A percentile compares a stretch with the other conserved stretches of the same genome.
Evolutionary conservation across 805 yeast species (phyloP).

Genomic region (Starmerella etchellsii): DNA sequence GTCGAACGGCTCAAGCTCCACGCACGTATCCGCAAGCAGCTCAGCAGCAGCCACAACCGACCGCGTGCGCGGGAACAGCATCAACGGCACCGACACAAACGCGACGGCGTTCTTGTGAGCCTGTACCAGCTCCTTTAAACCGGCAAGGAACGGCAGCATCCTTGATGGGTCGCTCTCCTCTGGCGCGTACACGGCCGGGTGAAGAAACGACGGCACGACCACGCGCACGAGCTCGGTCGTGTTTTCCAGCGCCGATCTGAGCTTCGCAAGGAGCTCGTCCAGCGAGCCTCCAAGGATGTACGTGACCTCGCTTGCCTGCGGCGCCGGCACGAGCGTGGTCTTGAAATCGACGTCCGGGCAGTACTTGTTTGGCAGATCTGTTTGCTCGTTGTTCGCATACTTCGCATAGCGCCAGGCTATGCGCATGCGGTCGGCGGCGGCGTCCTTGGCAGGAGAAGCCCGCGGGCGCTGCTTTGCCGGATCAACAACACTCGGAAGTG

Average conservation of each 20-base stretch:
- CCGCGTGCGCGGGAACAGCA: conserved; percentile 46
- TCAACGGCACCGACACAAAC: conserved; percentile 47
- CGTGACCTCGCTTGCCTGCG: conserved; percentile 16
- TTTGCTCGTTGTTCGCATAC: conserved; percentile 14
- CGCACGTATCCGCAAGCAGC: conserved; percentile 47
- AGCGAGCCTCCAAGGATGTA: conserved; percentile 17
- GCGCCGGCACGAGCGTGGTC: conserved; percentile 14
- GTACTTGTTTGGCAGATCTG: conserved; percentile 21
- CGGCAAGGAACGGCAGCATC: conserved; percentile 48
- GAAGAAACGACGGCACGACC: conserved; percentile 61
- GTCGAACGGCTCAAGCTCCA: conserved; percentile 70
- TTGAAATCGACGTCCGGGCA: conserved; percentile 17
- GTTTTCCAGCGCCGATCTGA: conserved; percentile 33
- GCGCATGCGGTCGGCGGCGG: conserved; percentile 37
- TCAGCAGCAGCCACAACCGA: conserved; percentile 43
- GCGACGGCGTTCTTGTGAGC: conserved; percentile 40
- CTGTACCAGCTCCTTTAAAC: conserved; percentile 39
- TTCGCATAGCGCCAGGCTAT: conserved; percentile 91
- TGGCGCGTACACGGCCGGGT: conserved; percentile 62
- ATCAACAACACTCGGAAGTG: conserved; percentile 24
- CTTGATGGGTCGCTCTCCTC: conserved; percentile 33
- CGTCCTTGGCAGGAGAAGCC: not conserved
- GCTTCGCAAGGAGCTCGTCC: conserved; percentile 29
- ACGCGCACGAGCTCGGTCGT: conserved; percentile 43
- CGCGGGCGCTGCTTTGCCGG: not conserved